Conservation (phyloP, 768 basidiomycete species). For the Leccinum uliginosum region DNA sequence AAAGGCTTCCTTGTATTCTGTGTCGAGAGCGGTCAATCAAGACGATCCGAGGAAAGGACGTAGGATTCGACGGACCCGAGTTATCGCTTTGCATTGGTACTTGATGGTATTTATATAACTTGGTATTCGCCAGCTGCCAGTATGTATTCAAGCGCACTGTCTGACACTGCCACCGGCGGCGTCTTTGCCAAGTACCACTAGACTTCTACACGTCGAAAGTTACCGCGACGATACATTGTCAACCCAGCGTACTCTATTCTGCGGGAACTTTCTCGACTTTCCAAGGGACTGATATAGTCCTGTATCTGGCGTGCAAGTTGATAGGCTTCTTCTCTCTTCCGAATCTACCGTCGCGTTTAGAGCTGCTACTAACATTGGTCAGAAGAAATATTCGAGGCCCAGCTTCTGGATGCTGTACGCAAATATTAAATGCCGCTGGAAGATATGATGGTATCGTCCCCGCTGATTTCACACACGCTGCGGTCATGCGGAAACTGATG, state of each 20-base stretch:
- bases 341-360: not conserved
- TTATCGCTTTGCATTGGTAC: slow-evolving; percentile 42
- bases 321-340: too few relatives aligned
- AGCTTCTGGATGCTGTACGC: not conserved
- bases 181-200: not conserved
- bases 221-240: not conserved
- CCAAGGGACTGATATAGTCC: not conserved
- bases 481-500: too few relatives aligned
- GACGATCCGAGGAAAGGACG: not conserved
- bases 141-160: too few relatives aligned
- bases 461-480: not conserved
- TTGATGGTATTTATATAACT: not conserved
- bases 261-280: not conserved
- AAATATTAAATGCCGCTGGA: not conserved
- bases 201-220: not conserved
- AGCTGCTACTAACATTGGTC: not conserved
- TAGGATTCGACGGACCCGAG: slow-evolving; percentile 35
- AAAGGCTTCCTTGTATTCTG: slow-evolving; percentile 96
- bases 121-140: not conserved
- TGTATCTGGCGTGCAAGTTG: not conserved
- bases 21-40: slow-evolving; percentile 3
- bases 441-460: too few relatives aligned
- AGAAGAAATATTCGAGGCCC: not conserved
- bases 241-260: not conserved
- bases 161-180: not conserved